Conservation (phyloP, 2,329 filamentous ascomycete species). For the Cercospora berteroae region DNA sequence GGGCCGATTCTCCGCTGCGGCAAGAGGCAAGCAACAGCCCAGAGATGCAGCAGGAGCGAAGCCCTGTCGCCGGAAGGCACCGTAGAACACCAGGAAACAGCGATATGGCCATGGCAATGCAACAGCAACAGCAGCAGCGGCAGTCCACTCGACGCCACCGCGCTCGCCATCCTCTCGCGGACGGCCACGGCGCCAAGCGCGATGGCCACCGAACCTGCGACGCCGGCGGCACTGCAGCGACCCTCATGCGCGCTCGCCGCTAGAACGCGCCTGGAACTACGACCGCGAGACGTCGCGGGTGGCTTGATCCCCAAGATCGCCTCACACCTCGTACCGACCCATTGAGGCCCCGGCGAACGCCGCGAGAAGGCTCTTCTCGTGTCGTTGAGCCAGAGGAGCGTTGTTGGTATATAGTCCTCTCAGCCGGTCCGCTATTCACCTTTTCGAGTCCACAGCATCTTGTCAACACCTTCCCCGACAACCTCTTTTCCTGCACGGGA, state of each 20-base stretch:
- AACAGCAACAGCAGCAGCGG: neutral
- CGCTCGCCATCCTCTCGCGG: neutral
- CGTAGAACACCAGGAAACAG: neutral
- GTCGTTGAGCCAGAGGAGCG: neutral
- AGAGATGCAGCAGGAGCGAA: neutral
- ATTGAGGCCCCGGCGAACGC: neutral
- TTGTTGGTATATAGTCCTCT: constrained; percentile 1
- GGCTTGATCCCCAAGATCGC: neutral
- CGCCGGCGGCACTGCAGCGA: neutral
- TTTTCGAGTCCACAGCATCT: neutral
- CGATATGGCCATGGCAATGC: neutral
- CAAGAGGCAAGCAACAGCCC: neutral
- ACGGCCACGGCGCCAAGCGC: neutral
- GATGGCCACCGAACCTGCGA: neutral
- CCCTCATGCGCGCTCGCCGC: neutral
- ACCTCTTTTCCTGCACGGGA: neutral
- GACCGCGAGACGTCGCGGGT: constrained; percentile 3
- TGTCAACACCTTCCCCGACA: neutral
- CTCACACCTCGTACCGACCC: constrained; percentile 4
- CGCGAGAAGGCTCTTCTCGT: neutral
- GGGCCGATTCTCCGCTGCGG: neutral
- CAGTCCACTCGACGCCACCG: neutral
- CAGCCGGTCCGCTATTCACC: neutral
- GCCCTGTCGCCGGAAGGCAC: neutral
- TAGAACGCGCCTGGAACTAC: constrained; percentile 10